Evolutionary conservation across 257 asterid genomes (phyloP).

Genomic region (Perilla frutescens): DNA sequence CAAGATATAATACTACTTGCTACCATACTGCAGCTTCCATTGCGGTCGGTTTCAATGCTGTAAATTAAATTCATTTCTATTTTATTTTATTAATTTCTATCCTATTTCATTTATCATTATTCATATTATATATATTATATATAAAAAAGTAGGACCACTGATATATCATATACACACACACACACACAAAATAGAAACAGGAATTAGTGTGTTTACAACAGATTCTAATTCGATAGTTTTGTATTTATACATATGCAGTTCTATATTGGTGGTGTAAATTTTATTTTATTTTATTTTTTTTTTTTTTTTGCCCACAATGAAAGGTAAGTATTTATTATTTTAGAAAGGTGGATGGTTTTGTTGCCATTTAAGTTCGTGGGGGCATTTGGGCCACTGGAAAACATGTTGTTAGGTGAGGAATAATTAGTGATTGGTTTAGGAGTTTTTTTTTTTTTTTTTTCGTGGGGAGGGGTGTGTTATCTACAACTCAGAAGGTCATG

Average conservation of each 20-base stretch:
- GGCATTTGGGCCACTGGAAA: constrained; percentile 18
- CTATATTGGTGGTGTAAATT: neutral
- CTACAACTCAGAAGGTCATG: too few species aligned
- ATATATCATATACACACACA: too few species aligned
- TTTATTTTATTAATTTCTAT: neutral
- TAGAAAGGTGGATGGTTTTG: constrained; percentile 15
- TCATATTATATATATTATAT: too few species aligned
- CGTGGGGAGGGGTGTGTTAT: too few species aligned
- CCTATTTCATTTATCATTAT: too few species aligned
- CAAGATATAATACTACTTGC: constrained; percentile 23
- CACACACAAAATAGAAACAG: too few species aligned
- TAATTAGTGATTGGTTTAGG: neutral
- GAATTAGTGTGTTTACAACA: neutral
- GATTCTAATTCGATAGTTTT: neutral
- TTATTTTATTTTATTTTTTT: neutral
- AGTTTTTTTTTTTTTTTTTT: too few species aligned
- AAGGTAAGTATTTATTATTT: neutral
- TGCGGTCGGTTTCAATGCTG: constrained; percentile 16
- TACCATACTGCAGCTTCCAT: neutral
- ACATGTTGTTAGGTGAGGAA: constrained; percentile 32
- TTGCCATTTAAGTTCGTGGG: constrained; percentile 34
- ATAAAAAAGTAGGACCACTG: too few species aligned
- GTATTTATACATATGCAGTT: neutral
- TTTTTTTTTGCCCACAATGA: neutral
- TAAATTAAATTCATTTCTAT: neutral